Base-by-base conservation (phyloP, 1,284 basidiomycete genomes). In the Neolentinus lepideus region DNA sequence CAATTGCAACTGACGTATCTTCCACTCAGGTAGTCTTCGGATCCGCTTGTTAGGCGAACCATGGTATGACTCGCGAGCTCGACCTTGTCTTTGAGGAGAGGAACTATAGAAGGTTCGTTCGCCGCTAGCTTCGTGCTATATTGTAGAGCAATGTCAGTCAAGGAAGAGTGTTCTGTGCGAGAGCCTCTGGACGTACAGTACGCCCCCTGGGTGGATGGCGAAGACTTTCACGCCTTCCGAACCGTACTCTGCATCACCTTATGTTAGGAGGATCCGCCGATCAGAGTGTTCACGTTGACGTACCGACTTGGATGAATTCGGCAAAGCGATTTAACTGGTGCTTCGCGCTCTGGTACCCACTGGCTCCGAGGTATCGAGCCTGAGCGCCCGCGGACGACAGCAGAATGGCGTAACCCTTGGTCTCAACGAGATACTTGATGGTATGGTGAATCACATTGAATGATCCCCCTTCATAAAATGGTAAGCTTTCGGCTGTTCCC, bases 241-340 rank as follows among this genome's bases (percentile, higher is more conserved):
- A 3, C 48, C 56, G 43, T 56, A 56, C 51, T 58, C 57, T 55
- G 31, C 16, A 52, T 22, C 6, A 25, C 11, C 26, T 24, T 31
- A 8, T 6, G 24, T 50, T 25, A 50, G n/a, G 8, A 31, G 16
- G 19, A 11, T 31, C 27, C 24, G n/a, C 16, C 2, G 33, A 24
- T 12, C 12, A 31, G 6, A 52, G 22, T n/a, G n/a, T 14, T 24
- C 19, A 45, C 12, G 21, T 14, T 16, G 21, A 29, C 51, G 2
- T 38, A 60, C 59, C 59, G 11, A 59, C 21, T 3, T 50, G 26
- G 38, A 60, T 31, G 56, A 57, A 61, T 50, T 61, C 60, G 6
- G 45, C 51, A 29, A 61, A 54, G 8, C 58, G 56, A 38, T 50
- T 53, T 4, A 59, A 11, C 1, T 56, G 51, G n/a, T 47, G 50